Conservation (phyloP, 192 early-diverging fungal genomes). For the Coemansia sp. region DNA sequence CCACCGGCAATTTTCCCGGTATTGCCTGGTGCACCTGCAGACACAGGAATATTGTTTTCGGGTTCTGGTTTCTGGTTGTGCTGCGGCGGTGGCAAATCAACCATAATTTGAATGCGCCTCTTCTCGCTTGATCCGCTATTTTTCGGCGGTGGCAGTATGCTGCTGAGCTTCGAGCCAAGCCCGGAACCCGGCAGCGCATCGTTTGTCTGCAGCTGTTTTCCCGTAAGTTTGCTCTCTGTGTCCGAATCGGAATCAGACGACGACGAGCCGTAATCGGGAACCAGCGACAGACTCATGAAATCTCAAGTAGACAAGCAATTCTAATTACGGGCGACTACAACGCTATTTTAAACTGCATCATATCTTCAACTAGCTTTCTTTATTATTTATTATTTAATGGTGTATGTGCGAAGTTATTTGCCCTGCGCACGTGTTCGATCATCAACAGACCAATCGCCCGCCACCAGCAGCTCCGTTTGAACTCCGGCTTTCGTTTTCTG, state of each 20-base stretch:
- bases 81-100: conserved; percentile 18
- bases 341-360: too few relatives aligned
- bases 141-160: conserved; percentile 33
- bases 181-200: neutral
- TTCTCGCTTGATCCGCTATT: neutral
- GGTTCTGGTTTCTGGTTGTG: neutral
- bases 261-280: conserved; percentile 34
- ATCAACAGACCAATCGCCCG: too few relatives aligned
- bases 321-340: too few relatives aligned
- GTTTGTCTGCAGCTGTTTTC: neutral
- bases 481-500: too few relatives aligned
- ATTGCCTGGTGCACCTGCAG: neutral
- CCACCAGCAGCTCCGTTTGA: too few relatives aligned
- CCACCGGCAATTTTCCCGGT: conserved; percentile 1
- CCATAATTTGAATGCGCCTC: conserved; percentile 24
- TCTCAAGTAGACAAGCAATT: too few relatives aligned
- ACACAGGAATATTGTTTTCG: neutral
- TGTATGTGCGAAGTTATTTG: too few relatives aligned
- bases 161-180: conserved; percentile 23
- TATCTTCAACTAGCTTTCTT: too few relatives aligned
- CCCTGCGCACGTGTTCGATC: too few relatives aligned
- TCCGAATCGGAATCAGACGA: conserved; percentile 30
- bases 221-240: neutral
- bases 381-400: too few relatives aligned
- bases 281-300: conserved; percentile 31